Evolutionary conservation across 108 stramenopile species (phyloP).

Genomic region (Skeletonema grethae): DNA sequence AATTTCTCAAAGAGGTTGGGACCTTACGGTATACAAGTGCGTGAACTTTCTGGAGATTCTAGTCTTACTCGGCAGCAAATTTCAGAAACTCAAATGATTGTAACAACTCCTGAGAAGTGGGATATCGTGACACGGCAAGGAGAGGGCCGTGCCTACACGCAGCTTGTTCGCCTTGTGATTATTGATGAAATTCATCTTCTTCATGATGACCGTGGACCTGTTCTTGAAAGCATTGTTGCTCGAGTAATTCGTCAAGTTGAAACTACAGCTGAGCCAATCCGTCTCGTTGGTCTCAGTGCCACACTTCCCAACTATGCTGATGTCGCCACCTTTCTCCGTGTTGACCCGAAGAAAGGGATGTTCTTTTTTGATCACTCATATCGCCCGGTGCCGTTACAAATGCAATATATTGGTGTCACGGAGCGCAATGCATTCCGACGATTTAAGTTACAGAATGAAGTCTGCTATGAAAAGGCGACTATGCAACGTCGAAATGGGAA

Average conservation of each 20-base stretch:
- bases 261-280: slow-evolving; percentile 91
- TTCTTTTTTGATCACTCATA: slow-evolving; percentile 99
- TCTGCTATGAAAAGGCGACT: slow-evolving; percentile 98
- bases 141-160: slow-evolving; percentile 96
- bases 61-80: slow-evolving; percentile 96
- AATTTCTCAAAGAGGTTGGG: slow-evolving; percentile 93
- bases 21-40: slow-evolving; percentile 88
- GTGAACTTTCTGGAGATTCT: slow-evolving; percentile 98
- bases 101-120: slow-evolving; percentile 99
- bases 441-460: slow-evolving; percentile 98
- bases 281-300: slow-evolving; percentile 97
- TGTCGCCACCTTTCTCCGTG: slow-evolving; percentile 98
- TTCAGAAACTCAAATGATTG: slow-evolving; percentile 96
- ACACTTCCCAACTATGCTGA: slow-evolving; percentile 99
- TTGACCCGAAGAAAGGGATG: slow-evolving; percentile 94
- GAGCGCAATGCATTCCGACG: slow-evolving; percentile 98
- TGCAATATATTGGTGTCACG: slow-evolving; percentile 99
- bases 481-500: slow-evolving; percentile 85
- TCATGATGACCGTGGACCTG: slow-evolving; percentile 98
- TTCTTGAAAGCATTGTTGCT: slow-evolving; percentile 96
- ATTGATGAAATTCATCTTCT: slow-evolving; percentile 99
- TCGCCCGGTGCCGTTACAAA: slow-evolving; percentile 98
- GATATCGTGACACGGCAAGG: slow-evolving; percentile 99
- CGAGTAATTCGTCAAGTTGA: slow-evolving; percentile 97
- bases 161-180: slow-evolving; percentile 96